Conservation (phyloP, 2,329 filamentous ascomycete species). For the Alternaria tenuissima region DNA sequence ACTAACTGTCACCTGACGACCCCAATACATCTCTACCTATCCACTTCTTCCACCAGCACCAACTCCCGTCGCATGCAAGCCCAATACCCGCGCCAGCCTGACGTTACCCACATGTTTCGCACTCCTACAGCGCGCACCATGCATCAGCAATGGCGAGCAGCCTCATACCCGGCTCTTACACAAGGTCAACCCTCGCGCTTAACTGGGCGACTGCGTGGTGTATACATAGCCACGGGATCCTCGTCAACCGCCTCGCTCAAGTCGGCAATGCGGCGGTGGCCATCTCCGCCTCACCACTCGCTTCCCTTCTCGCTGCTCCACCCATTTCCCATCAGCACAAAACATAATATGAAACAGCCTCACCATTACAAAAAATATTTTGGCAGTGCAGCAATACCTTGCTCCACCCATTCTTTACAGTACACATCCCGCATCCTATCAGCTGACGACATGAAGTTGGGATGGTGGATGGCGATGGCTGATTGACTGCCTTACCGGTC, state of each 20-base stretch:
- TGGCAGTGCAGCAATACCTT: conserved; percentile 4
- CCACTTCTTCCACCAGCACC: background rate
- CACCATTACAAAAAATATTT: background rate
- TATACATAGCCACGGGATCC: conserved; percentile 30
- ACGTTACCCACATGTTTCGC: conserved; percentile 4
- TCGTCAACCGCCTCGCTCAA: conserved; percentile 17
- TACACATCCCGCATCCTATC: conserved; percentile 7
- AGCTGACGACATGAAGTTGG: conserved; percentile 13
- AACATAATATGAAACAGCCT: conserved; percentile 24
- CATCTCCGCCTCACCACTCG: conserved; percentile 9
- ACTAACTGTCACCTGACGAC: background rate
- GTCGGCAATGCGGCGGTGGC: conserved; percentile 1
- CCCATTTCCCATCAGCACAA: conserved; percentile 14
- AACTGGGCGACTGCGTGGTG: conserved; percentile 10
- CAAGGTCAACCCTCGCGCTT: conserved; percentile 10
- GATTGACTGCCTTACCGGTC: background rate
- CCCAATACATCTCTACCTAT: background rate
- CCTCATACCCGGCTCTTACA: background rate
- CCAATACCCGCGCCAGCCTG: conserved; percentile 1
- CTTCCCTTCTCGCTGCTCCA: background rate
- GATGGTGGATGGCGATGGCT: background rate
- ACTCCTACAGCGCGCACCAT: background rate
- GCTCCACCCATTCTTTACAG: conserved; percentile 1
- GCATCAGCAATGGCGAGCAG: background rate
- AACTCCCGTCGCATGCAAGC: background rate